A percentile compares a stretch with the other conserved stretches of the same genome.
phyloP scores from a whole-genome alignment of 2,329 filamentous ascomycete species.

The Scytalidium lignicola region DNA sequence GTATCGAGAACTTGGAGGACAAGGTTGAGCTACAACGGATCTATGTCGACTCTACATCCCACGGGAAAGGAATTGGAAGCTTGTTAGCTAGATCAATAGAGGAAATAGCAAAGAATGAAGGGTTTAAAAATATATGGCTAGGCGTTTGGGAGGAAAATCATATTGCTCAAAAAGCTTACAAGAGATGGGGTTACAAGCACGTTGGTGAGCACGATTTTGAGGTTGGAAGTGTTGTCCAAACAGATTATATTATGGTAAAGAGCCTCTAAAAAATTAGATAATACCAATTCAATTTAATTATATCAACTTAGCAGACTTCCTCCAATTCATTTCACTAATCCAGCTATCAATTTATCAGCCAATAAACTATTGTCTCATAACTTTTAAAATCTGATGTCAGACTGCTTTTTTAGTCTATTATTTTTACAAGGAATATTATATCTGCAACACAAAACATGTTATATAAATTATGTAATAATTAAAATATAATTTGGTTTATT shows the following conservation, averaged over 20 bases:
- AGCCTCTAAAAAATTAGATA: too few species aligned
- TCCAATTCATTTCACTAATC: too few species aligned
- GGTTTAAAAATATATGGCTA: constrained; percentile 37
- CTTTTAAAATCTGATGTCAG: too few species aligned
- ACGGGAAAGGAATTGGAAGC: constrained; percentile 35
- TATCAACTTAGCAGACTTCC: too few species aligned
- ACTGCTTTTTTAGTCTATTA: too few species aligned
- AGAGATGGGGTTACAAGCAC: constrained; percentile 33
- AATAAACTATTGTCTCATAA: too few species aligned
- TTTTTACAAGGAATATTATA: too few species aligned
- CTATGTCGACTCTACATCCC: constrained; percentile 32
- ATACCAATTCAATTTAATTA: too few species aligned
- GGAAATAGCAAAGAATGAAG: constrained; percentile 30
- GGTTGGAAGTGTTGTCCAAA: constrained; percentile 36
- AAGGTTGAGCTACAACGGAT: constrained; percentile 38
- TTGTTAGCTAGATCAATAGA: constrained; percentile 27
- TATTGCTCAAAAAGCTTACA: constrained; percentile 34
- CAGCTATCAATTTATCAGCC: too few species aligned
- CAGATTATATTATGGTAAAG: constrained; percentile 38
- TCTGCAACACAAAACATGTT: too few species aligned
- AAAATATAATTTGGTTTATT: too few species aligned
- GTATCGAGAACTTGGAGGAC: constrained; percentile 25
- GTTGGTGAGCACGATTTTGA: constrained; percentile 38
- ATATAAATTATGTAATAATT: too few species aligned
- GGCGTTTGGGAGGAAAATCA: constrained; percentile 44